Evolutionary conservation across 768 basidiomycete species (phyloP).

Genomic region (Leccinum variicolor): DNA sequence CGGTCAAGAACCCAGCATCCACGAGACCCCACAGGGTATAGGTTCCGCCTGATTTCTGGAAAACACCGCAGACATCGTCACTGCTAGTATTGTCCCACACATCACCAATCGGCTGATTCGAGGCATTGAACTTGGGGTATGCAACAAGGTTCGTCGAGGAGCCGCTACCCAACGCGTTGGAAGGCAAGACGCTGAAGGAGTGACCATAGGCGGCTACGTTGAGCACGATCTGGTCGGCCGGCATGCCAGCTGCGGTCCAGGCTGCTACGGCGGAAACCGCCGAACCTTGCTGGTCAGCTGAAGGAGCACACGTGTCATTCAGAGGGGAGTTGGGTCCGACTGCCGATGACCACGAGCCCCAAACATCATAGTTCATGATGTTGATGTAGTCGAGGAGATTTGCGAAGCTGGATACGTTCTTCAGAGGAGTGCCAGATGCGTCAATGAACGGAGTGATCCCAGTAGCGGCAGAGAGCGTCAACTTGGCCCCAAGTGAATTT

Average conservation of each 20-base stretch:
- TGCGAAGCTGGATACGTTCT: constrained; percentile 71
- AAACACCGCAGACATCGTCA: constrained; percentile 52
- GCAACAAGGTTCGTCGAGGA: constrained; percentile 37
- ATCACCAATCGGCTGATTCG: constrained; percentile 50
- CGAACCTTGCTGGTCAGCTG: constrained; percentile 62
- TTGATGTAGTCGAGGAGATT: constrained; percentile 62
- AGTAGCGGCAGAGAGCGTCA: constrained; percentile 71
- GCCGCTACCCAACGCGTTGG: constrained; percentile 34
- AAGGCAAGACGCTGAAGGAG: constrained; percentile 48
- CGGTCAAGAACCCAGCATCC: constrained; percentile 49
- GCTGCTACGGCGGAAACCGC: constrained; percentile 65
- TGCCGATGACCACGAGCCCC: constrained; percentile 48
- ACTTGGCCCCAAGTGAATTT: constrained; percentile 44
- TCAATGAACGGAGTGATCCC: constrained; percentile 63
- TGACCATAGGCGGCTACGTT: constrained; percentile 84
- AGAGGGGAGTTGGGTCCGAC: constrained; percentile 83
- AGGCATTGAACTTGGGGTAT: constrained; percentile 49
- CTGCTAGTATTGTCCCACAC: constrained; percentile 49
- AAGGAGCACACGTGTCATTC: constrained; percentile 66
- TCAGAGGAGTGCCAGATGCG: constrained; percentile 54
- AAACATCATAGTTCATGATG: constrained; percentile 67
- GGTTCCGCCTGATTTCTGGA: constrained; percentile 45
- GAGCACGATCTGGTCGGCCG: constrained; percentile 63
- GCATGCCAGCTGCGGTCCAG: constrained; percentile 80
- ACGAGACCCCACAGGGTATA: constrained; percentile 62